Evolutionary conservation across 2,329 filamentous ascomycete species (phyloP).

Genomic region (Pseudogymnoascus sp.): DNA sequence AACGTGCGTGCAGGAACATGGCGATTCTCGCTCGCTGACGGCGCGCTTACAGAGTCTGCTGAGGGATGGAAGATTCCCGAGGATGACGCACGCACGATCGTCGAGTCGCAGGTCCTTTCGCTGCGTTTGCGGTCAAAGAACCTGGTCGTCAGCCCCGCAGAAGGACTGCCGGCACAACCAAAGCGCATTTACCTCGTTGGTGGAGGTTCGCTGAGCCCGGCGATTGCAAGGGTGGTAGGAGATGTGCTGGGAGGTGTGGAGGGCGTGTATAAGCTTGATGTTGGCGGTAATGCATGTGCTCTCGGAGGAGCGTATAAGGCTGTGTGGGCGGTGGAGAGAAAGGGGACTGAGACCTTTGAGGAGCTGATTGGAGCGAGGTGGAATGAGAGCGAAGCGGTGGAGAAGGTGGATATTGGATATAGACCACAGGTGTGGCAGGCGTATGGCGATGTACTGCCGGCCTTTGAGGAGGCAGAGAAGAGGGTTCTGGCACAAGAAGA

Average conservation of each 20-base stretch:
- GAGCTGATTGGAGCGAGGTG: conserved; percentile 76
- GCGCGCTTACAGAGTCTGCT: conserved; percentile 31
- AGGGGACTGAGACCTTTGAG: conserved; percentile 68
- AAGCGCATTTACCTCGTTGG: conserved; percentile 89
- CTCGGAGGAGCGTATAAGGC: conserved; percentile 93
- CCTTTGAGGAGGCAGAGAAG: conserved; percentile 70
- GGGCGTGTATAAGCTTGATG: conserved; percentile 87
- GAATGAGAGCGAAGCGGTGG: conserved; percentile 75
- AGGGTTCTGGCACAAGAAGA: conserved; percentile 46
- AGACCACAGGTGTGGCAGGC: conserved; percentile 62
- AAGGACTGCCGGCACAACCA: conserved; percentile 68
- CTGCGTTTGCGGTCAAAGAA: conserved; percentile 76
- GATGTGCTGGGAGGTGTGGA: conserved; percentile 84
- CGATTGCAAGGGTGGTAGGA: conserved; percentile 77
- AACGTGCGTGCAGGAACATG: conserved; percentile 81
- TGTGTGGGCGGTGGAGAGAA: conserved; percentile 77
- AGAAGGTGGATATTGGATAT: conserved; percentile 78
- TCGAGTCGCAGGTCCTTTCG: conserved; percentile 91
- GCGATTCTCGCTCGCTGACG: conserved; percentile 60
- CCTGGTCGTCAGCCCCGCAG: conserved; percentile 54
- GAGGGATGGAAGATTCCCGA: conserved; percentile 46
- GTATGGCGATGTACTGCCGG: conserved; percentile 70
- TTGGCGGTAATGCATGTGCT: conserved; percentile 91
- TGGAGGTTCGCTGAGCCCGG: conserved; percentile 80
- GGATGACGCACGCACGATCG: conserved; percentile 75